phyloP scores from a whole-genome alignment of 768 basidiomycete species.

The Hortiboletus campestris region DNA sequence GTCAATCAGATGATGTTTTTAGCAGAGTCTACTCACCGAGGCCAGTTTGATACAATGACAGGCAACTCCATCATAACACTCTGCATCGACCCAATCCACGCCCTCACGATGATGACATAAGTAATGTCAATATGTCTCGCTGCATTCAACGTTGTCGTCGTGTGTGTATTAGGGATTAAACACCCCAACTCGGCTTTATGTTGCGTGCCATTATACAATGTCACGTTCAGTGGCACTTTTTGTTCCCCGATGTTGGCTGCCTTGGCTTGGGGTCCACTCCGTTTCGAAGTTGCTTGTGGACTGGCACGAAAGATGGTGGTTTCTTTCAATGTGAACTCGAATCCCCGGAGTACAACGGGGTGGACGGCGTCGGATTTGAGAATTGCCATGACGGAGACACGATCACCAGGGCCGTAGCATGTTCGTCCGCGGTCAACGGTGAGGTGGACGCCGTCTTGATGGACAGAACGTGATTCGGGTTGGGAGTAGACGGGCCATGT shows the following conservation, averaged over 20 bases:
- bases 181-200: conserved; percentile 74
- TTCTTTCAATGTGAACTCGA: conserved; percentile 80
- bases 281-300: conserved; percentile 48
- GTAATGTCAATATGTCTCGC: conserved; percentile 86
- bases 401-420: conserved; percentile 87
- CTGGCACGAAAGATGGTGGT: conserved; percentile 71
- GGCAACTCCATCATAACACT: conserved; percentile 72
- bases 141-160: conserved; percentile 76
- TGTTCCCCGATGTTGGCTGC: conserved; percentile 61
- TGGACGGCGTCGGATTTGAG: conserved; percentile 69
- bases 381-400: conserved; percentile 66
- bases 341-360: conserved; percentile 74
- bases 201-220: conserved; percentile 68
- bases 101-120: conserved; percentile 75
- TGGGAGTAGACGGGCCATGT: conserved; percentile 91
- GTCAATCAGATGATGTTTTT: background rate
- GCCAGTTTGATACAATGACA: conserved; percentile 84
- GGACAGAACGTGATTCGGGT: conserved; percentile 63
- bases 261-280: conserved; percentile 56
- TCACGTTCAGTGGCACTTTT: conserved; percentile 68
- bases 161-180: conserved; percentile 68
- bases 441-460: conserved; percentile 70
- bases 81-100: conserved; percentile 66
- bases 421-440: conserved; percentile 72
- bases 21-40: conserved; percentile 49